Evolutionary conservation across 2,329 filamentous ascomycete species (phyloP), one percentile per base, ranked within the genome.

Genomic region (Hansfordia pulvinata): DNA sequence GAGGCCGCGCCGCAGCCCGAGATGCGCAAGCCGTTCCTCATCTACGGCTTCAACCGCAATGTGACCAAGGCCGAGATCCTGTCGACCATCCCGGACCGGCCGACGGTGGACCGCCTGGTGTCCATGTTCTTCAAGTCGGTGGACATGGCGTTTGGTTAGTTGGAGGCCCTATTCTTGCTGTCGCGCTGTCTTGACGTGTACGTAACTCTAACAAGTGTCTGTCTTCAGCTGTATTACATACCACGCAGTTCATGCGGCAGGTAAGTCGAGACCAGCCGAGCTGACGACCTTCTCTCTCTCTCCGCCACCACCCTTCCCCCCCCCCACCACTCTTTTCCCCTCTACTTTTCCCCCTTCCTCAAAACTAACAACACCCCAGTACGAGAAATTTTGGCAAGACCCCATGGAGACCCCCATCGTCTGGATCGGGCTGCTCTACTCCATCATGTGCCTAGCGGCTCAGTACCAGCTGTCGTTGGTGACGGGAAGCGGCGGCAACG

Each of bases 401-500:
- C 56, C 54, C 4, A 30, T 38, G 3, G 36, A 35, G 0, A 47
- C 45, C 2, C 47, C 59, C 0, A 41, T 53, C 3, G 51, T 56
- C 30, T 66, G 60, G 60, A 27, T 66, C 8, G 60, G 55, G 2
- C 43, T 64, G 2, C 35, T 65, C 1, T 65, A 57, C 36, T 49
- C 47, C 5, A 61, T 65, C 4, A 41, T 65, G 23, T 54, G 53
- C 26, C 42, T 63, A 6, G 49, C 58, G 2, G 35, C 40, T 5
- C 38, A 40, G 17, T 35, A 37, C 16, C 38, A 35, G 11, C 34
- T 36, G 14, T 20, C 28, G 4, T 24, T 28, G 6, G 26, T 27
- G 32, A n/a, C 30, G 31, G 12, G 30, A 33, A 11, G 23, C 26
- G 10, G 34, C 33, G 8, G 19, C 24, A 10, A 35, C 31, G 4